Base-by-base conservation (phyloP, 192 early-diverging fungal genomes). In the Linderina pennispora region DNA sequence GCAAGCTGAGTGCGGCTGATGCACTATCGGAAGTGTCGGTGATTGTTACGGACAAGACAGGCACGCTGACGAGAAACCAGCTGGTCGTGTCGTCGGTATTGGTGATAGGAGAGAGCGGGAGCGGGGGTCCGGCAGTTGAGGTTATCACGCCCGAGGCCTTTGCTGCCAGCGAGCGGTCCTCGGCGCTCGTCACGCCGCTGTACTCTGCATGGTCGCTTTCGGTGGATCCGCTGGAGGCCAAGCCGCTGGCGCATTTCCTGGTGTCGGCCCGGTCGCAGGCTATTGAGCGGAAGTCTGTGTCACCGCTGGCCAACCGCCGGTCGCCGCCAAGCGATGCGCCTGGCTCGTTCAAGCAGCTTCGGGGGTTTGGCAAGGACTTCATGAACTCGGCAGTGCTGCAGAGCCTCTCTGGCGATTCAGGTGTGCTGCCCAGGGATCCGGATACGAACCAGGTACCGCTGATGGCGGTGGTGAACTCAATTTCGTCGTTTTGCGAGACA, bases 1-100 rank as follows among this genome's bases (percentile, higher is more conserved):
- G 85, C 43, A 76, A 75, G 15, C 55, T 83, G 11, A 62, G 60
- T 33, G 83, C 81, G 3, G 79, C 81, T 3, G 85, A 85, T 35
- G 80, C 81, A 3, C 64, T 87, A 6, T 76, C 78, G 10, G 61
- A 73, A 0, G 79, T 85, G 3, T 81, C 79, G 6, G 52, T 79
- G n/a, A 57, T 87, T 19, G 77, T 79, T 4, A 84, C 82, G 1
- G 85, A 87, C 46, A 87, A 87, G 53, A 87, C 85, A 0, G 85
- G 85, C 8, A 87, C 85, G 7, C 55, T 87, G 18, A 87, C 85
- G 0, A 55, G 60, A 32, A 84, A 81, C 48, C 53, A 79, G 43
- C 77, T 87, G 69, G 51, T 60, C 8, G 81, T 82, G 0, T 54
- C 62, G 41, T 61, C 69, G 34, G 47, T 73, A 10, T 18, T 65